Evolutionary conservation across 768 basidiomycete genomes (phyloP).

Genomic region (Trametes sanguinea): DNA sequence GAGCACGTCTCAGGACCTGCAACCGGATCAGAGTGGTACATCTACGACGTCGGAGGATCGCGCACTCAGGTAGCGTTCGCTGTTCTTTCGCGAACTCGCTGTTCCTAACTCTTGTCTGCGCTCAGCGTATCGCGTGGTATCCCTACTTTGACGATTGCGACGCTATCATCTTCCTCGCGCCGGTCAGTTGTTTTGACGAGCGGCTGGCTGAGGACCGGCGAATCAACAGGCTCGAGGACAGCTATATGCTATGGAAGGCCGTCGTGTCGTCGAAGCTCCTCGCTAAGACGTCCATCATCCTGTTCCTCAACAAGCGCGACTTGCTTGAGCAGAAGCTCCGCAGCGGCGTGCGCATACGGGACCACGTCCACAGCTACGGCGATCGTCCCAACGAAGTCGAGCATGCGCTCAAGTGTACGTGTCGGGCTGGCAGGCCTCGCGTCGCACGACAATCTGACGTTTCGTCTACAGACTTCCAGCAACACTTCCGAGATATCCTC

Average conservation of each 20-base stretch:
- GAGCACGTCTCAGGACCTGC: slow-evolving; percentile 39
- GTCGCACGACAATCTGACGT: slow-evolving; percentile 12
- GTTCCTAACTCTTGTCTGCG: neutral
- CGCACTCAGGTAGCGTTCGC: slow-evolving; percentile 56
- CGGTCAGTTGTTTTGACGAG: slow-evolving; percentile 82
- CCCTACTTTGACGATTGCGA: slow-evolving; percentile 84
- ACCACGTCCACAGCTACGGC: slow-evolving; percentile 73
- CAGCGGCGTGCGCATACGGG: slow-evolving; percentile 63
- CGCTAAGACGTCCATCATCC: slow-evolving; percentile 35
- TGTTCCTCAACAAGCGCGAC: slow-evolving; percentile 59
- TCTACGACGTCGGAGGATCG: slow-evolving; percentile 84
- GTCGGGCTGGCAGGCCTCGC: neutral
- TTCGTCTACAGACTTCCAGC: slow-evolving; percentile 64
- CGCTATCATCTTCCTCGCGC: slow-evolving; percentile 84
- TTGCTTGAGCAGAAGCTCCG: slow-evolving; percentile 72
- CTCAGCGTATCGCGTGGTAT: slow-evolving; percentile 63
- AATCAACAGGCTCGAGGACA: slow-evolving; percentile 63
- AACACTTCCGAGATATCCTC: slow-evolving; percentile 77
- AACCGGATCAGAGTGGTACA: slow-evolving; percentile 66
- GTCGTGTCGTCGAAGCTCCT: slow-evolving; percentile 35
- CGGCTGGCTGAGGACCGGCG: slow-evolving; percentile 68
- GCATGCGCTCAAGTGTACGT: slow-evolving; percentile 71
- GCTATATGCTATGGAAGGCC: slow-evolving; percentile 35
- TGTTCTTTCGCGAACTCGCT: no score
- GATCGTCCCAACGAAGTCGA: slow-evolving; percentile 69